Evolutionary conservation across 371 early-diverging fungal species (phyloP).

Genomic region (Saksenaea vasiformis): DNA sequence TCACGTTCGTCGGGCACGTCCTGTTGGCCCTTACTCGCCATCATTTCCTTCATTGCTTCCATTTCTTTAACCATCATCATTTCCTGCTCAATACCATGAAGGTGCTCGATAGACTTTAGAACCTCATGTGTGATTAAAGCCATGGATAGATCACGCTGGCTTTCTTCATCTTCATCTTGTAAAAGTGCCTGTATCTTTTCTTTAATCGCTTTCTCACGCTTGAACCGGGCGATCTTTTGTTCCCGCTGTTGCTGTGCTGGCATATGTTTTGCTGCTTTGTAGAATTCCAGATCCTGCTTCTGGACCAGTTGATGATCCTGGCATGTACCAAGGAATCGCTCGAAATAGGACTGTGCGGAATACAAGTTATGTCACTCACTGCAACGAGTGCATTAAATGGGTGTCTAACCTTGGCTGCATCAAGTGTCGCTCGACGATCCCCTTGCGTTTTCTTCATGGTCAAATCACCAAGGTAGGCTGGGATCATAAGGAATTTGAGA

Average conservation of each 20-base stretch:
- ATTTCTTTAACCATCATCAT: slow-evolving; percentile 69
- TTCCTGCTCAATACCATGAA: slow-evolving; percentile 74
- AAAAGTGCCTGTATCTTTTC: slow-evolving; percentile 51
- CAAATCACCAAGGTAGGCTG: slow-evolving; percentile 79
- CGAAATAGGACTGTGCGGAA: slow-evolving; percentile 35
- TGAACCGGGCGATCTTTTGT: slow-evolving; percentile 79
- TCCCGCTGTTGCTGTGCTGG: slow-evolving; percentile 54
- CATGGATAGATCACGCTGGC: slow-evolving; percentile 65
- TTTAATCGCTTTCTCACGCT: slow-evolving; percentile 69
- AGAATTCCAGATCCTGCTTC: slow-evolving; percentile 42
- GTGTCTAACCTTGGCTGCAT: slow-evolving; percentile 55
- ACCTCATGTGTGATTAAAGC: slow-evolving; percentile 63
- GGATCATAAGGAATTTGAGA: slow-evolving; percentile 72
- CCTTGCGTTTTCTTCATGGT: slow-evolving; percentile 49
- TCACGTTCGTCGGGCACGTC: slow-evolving; percentile 26
- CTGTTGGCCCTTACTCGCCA: slow-evolving; percentile 17
- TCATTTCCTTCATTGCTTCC: slow-evolving; percentile 48
- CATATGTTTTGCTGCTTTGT: slow-evolving; percentile 21
- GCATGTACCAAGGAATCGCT: slow-evolving; percentile 58
- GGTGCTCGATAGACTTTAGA: slow-evolving; percentile 62
- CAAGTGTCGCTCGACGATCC: slow-evolving; percentile 50
- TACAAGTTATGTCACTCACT: slow-evolving; percentile 5
- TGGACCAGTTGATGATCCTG: slow-evolving; percentile 64
- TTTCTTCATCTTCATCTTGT: slow-evolving; percentile 54
- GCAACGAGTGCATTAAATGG: not conserved